Evolutionary conservation across 306 rosid genomes (phyloP).

Genomic region (Malus asiatica): DNA sequence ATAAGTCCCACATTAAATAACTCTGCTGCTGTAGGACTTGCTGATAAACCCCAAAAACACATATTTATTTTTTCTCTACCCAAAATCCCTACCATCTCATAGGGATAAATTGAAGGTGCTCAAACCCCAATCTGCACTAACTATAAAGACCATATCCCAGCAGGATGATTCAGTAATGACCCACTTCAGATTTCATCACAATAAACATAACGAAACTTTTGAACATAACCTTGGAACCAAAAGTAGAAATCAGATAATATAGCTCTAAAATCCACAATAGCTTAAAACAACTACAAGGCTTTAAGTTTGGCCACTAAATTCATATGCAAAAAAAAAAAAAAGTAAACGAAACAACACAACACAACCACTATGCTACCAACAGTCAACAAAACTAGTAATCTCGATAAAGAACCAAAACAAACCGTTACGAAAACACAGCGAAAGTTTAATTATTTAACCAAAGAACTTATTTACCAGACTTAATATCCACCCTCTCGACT

Average conservation of each 20-base stretch:
- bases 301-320: not conserved
- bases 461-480: conserved; percentile 49
- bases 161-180: conserved; percentile 2
- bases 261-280: conserved; percentile 2
- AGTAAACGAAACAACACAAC: not conserved
- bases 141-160: not conserved
- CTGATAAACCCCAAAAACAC: not conserved
- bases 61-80: not conserved
- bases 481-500: conserved; percentile 76
- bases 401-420: not conserved
- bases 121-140: not conserved
- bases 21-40: not conserved
- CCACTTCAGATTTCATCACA: not conserved
- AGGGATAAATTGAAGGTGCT: not conserved
- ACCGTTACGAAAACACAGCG: not conserved
- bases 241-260: not conserved
- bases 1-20: not conserved
- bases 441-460: not conserved
- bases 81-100: not conserved
- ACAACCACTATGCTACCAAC: not conserved
- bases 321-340: not conserved
- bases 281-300: not conserved
- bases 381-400: not conserved
- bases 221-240: not conserved
- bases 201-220: not conserved